phyloP scores from a whole-genome alignment of 2,329 filamentous ascomycete genomes.

The Whalleya microplaca region DNA sequence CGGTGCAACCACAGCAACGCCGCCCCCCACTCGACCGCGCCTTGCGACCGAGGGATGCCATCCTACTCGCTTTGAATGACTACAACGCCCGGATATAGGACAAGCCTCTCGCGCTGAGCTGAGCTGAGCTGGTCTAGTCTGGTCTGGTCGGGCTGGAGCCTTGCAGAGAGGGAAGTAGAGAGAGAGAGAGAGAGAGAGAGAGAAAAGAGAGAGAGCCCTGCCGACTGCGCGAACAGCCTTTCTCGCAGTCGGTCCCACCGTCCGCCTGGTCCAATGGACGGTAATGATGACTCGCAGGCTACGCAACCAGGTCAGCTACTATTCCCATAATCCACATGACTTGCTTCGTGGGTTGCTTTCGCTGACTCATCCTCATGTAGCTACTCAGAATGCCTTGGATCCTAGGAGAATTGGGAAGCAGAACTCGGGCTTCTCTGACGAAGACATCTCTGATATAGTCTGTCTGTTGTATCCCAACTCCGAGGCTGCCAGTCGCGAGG shows the following conservation, averaged over 20 bases:
- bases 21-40: not conserved
- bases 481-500: conserved; percentile 70
- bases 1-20: conserved; percentile 20
- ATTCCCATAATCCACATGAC: not conserved
- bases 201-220: too few relatives aligned
- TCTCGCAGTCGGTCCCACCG: conserved; percentile 31
- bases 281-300: conserved; percentile 35
- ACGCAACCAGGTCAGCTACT: conserved; percentile 37
- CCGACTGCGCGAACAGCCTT: conserved; percentile 31
- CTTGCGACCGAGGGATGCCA: conserved; percentile 2
- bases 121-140: too few relatives aligned
- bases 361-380: conserved; percentile 40
- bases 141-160: conserved; percentile 11
- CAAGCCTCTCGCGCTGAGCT: conserved; percentile 16
- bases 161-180: conserved; percentile 4
- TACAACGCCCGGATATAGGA: conserved; percentile 5
- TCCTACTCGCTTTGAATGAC: conserved; percentile 17
- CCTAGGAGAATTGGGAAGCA: conserved; percentile 78
- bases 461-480: conserved; percentile 85
- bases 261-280: conserved; percentile 32
- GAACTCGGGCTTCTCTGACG: conserved; percentile 79
- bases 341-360: not conserved
- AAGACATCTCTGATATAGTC: conserved; percentile 85
- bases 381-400: conserved; percentile 81
- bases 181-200: too few relatives aligned